Percentiles rank a stretch among this genome's conserved stretches.
Conservation (phyloP, 768 basidiomycete species). For the Sporobolomyces roseus region DNA sequence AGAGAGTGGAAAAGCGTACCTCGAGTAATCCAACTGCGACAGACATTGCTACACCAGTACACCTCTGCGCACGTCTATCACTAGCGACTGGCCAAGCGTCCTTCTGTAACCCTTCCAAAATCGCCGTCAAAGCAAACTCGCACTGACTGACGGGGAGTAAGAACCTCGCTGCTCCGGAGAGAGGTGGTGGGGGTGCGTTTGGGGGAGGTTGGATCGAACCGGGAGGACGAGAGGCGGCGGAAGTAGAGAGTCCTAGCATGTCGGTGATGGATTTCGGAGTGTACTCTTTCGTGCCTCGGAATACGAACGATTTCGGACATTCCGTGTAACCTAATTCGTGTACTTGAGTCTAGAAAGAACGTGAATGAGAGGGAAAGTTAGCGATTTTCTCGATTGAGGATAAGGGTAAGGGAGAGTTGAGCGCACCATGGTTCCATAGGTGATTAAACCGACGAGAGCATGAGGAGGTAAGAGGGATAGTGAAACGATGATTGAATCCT, state of each 20-base stretch:
- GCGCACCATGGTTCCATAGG: conserved; percentile 90
- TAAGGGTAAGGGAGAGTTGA: neutral
- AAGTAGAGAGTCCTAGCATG: conserved; percentile 79
- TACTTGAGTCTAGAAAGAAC: conserved; percentile 71
- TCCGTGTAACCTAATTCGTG: conserved; percentile 96
- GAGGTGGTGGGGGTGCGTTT: conserved; percentile 49
- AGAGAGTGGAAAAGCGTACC: conserved; percentile 46
- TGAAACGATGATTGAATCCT: conserved; percentile 91
- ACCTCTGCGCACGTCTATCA: conserved; percentile 85
- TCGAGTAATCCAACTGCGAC: conserved; percentile 91
- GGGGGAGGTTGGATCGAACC: conserved; percentile 60
- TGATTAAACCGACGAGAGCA: conserved; percentile 91
- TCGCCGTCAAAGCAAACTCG: conserved; percentile 92
- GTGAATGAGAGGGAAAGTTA: too few species aligned
- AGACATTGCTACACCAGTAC: conserved; percentile 89
- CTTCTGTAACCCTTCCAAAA: conserved; percentile 76
- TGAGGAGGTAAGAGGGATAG: conserved; percentile 87
- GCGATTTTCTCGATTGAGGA: neutral
- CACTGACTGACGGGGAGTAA: conserved; percentile 83
- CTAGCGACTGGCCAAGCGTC: conserved; percentile 98
- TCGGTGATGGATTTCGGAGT: conserved; percentile 93
- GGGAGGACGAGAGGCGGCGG: conserved; percentile 59
- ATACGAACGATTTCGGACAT: conserved; percentile 97
- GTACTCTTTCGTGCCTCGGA: conserved; percentile 97
- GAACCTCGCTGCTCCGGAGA: conserved; percentile 74